Base-by-base conservation (phyloP, 352 stramenopile genomes). In the Pythium chondricola region DNA sequence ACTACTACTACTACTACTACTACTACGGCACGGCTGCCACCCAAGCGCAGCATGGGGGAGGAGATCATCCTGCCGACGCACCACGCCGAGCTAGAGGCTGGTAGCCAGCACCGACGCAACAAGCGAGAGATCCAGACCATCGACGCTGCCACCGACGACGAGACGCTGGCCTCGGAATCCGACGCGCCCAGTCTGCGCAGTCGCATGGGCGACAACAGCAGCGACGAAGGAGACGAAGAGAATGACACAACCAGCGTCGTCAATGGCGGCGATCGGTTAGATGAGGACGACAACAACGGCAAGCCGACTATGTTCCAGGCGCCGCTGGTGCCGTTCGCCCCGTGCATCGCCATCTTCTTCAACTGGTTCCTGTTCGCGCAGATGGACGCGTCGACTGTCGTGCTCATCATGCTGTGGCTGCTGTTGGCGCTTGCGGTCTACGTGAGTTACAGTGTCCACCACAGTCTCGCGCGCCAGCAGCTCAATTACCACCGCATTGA, bases 311-410 rank as follows among this genome's bases (percentile, higher is more conserved):
- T 56, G 33, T 93, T 90, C 39, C 68, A 71, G 43, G 76, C 81
- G 27, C 82, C 82, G 29, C 52, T 85, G 29, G 82, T 91, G 30
- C 82, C 82, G 24, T 91, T 88, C 33, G 48, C 78, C 17, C 82
- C 79, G n/a, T 88, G 75, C 30, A 29, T 93, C 1, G 79, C 82
- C 4, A 90, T 93, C 52, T 90, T 88, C 46, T 88, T 93, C 65
- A 93, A 93, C 64, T 93, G 83, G 83, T 89, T 90, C 36, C 52
- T 93, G 21, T 88, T 92, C 37, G 74, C 76, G 20, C 83, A 93
- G 63, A 88, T 90, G 74, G 75, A 86, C 26, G 56, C 63, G 3
- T 56, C 61, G 33, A 82, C 71, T 33, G 74, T 90, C 31, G 38
- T 78, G 21, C 67, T 89, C 33, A 85, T 90, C 37, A 22, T 65